These are phyloP conservation scores for Tolypocladium pustulatum DNA, from an alignment of 2,329 filamentous ascomycete species.

Conservation along the genomic window DNA sequence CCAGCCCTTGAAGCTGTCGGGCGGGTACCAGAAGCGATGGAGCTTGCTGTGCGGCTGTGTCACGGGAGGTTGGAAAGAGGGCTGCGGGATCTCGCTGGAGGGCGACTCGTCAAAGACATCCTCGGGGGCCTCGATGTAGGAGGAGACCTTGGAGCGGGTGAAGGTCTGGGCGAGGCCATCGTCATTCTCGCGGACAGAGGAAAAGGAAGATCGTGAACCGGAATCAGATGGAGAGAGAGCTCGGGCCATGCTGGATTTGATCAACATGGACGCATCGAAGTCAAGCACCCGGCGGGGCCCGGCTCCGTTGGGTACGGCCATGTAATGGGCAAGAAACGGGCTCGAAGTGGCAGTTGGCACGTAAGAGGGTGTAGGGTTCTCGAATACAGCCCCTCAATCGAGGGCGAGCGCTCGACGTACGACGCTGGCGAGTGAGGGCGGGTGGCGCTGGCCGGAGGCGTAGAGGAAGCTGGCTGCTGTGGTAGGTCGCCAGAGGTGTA, in stretches of 20 bases:
- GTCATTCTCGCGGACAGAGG: constrained; percentile 51
- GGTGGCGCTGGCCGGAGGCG: not conserved
- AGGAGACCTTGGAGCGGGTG: constrained; percentile 51
- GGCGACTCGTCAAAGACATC: constrained; percentile 40
- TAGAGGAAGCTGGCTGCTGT: not conserved
- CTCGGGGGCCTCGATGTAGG: constrained; percentile 39
- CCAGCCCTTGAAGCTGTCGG: constrained; percentile 50
- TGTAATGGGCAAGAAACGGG: constrained; percentile 8
- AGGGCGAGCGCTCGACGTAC: not conserved
- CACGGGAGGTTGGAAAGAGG: constrained; percentile 39
- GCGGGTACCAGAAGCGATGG: constrained; percentile 48
- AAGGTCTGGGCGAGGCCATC: constrained; percentile 51
- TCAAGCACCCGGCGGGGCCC: constrained; percentile 17
- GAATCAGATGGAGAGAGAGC: constrained; percentile 26
- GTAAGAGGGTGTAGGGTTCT: not conserved
- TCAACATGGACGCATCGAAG: constrained; percentile 22
- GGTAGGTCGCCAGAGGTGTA: not conserved
- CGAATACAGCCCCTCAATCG: not conserved
- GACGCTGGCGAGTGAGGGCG: not conserved
- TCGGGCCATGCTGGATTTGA: constrained; percentile 26
- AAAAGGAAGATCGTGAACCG: constrained; percentile 45
- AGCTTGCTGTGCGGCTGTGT: constrained; percentile 46
- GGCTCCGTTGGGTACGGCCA: constrained; percentile 15
- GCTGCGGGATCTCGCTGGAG: constrained; percentile 28
- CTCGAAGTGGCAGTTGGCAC: not conserved